Evolutionary conservation across 768 basidiomycete species (phyloP).

Genomic region (Hygrocybe coccinea): DNA sequence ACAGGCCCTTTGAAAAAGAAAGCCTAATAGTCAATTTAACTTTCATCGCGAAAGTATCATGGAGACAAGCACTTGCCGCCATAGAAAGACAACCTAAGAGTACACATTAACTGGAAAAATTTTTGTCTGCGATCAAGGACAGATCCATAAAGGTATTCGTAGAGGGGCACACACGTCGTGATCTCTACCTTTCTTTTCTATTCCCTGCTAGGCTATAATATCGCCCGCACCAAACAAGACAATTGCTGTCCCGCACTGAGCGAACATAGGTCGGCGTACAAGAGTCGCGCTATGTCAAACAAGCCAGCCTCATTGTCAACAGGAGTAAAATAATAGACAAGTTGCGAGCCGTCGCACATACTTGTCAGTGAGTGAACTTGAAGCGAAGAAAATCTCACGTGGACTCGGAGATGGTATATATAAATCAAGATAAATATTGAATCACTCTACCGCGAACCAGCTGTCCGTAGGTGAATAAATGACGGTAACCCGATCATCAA

Average conservation of each 20-base stretch:
- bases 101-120: slow-evolving; percentile 45
- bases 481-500: too few relatives aligned
- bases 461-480: too few relatives aligned
- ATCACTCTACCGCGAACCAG: too few relatives aligned
- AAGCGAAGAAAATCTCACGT: too few relatives aligned
- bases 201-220: slow-evolving; percentile 78
- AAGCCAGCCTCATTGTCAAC: not conserved
- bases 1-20: slow-evolving; percentile 76
- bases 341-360: too few relatives aligned
- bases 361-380: too few relatives aligned
- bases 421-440: too few relatives aligned
- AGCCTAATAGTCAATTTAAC: slow-evolving; percentile 34
- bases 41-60: not conserved
- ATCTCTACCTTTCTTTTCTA: slow-evolving; percentile 63
- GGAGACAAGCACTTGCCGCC: slow-evolving; percentile 50
- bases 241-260: slow-evolving; percentile 61
- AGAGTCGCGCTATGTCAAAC: slow-evolving; percentile 46
- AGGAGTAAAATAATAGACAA: slow-evolving; percentile 7
- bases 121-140: not conserved
- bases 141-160: not conserved
- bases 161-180: slow-evolving; percentile 68
- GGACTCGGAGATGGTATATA: too few relatives aligned
- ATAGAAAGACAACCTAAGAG: slow-evolving; percentile 63
- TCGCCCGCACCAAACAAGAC: slow-evolving; percentile 73
- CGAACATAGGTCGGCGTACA: slow-evolving; percentile 54